A percentile compares a stretch with the other conserved stretches of the same genome.
These are phyloP conservation scores for Schizonepeta tenuifolia DNA, from an alignment of 257 asterid genomes.

Conservation along the genomic window DNA sequence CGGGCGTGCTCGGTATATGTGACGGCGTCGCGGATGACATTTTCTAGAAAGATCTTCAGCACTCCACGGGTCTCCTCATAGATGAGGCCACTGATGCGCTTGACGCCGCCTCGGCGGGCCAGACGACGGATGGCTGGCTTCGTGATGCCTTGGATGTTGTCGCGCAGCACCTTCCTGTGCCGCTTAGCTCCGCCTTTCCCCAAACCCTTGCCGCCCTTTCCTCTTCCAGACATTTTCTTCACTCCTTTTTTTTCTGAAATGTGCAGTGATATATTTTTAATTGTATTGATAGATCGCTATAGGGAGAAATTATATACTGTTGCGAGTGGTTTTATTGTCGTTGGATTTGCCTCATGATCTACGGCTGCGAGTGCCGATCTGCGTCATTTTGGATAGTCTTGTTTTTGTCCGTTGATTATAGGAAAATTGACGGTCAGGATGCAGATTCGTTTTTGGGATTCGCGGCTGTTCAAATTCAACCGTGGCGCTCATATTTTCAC, in stretches of 20 bases:
- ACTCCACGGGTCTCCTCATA: slow-evolving; percentile 52
- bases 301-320: neutral
- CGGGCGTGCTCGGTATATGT: slow-evolving; percentile 48
- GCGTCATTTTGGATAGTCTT: neutral
- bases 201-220: slow-evolving; percentile 55
- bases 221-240: slow-evolving; percentile 49
- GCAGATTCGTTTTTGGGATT: neutral
- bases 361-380: slow-evolving; percentile 32
- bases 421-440: slow-evolving; percentile 13
- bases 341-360: slow-evolving; percentile 22
- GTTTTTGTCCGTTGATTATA: slow-evolving; percentile 26
- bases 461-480: slow-evolving; percentile 4
- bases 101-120: slow-evolving; percentile 51
- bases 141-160: slow-evolving; percentile 52
- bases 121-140: slow-evolving; percentile 50
- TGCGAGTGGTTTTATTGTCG: slow-evolving; percentile 9
- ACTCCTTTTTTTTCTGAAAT: neutral
- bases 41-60: slow-evolving; percentile 42
- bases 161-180: slow-evolving; percentile 47
- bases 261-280: neutral
- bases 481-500: neutral
- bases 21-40: slow-evolving; percentile 48
- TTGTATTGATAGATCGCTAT: no score
- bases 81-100: slow-evolving; percentile 50
- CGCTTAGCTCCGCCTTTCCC: slow-evolving; percentile 56